Percentiles rank a stretch among this genome's conserved stretches.
Conservation (phyloP, 345 rosid species). For the Microcos paniculata region DNA sequence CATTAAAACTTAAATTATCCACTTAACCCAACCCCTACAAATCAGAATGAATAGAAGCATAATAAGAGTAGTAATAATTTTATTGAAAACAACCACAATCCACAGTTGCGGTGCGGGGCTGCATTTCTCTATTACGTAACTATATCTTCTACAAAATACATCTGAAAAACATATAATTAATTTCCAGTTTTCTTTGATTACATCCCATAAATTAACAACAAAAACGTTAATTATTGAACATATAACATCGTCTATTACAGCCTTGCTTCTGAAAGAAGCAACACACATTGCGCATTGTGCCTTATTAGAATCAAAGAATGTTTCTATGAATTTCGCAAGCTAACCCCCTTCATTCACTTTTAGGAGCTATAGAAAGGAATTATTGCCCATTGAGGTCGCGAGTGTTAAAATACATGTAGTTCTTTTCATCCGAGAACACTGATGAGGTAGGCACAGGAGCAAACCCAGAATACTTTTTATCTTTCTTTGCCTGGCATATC, state of each 20-base stretch:
- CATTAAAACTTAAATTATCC: too few relatives aligned
- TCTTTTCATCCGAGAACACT: constrained; percentile 17
- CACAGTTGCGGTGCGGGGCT: too few relatives aligned
- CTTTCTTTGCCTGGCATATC: constrained; percentile 38
- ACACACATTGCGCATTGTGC: not conserved
- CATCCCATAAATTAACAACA: not conserved
- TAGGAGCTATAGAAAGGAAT: not conserved
- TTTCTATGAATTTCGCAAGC: not conserved
- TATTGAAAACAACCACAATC: too few relatives aligned
- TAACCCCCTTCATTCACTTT: not conserved
- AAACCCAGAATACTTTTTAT: constrained; percentile 31
- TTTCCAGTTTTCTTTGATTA: not conserved
- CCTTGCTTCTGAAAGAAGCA: not conserved
- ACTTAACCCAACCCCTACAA: too few relatives aligned
- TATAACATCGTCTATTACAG: not conserved
- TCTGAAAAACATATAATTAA: not conserved
- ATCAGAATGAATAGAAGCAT: too few relatives aligned
- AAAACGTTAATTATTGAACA: not conserved
- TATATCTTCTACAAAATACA: not conserved
- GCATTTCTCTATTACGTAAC: too few relatives aligned
- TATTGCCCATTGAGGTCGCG: constrained; percentile 22
- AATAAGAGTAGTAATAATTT: too few relatives aligned
- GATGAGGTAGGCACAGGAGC: constrained; percentile 31
- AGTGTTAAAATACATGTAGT: constrained; percentile 31
- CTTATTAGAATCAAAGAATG: not conserved